Base-by-base conservation (phyloP, 306 rosid genomes). In the Cicer bijugum region DNA sequence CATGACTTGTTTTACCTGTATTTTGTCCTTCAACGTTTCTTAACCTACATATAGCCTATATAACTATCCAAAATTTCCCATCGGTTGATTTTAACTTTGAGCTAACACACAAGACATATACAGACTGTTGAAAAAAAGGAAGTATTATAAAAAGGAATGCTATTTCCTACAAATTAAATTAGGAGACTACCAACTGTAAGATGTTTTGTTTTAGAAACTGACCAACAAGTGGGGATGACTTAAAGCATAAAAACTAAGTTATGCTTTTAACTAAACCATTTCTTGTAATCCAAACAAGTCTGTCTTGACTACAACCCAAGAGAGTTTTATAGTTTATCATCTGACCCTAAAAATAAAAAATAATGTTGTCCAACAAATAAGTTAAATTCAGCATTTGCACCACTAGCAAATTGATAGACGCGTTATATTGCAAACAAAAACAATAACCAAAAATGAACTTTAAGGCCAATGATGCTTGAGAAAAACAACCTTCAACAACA, bases 271-370 rank as follows among this genome's bases (percentile, higher is more conserved):
- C 50, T 35, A 51, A n/a, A 55, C 78, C 55, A 75, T 75, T 78
- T 70, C 63, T 77, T 77, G 63, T 9, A 78, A 58, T 45, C 35
- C 69, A 61, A 67, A 46, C 69, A 38, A 60, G 39, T 43, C 81
- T 83, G 69, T 81, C 89, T 81, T 70, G 84, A 85, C 75, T 76
- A 43, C 68, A 57, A 82, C 38, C 71, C 38, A 64, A 28, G 35
- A 8, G 17, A 42, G 40, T 15, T 40, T 5, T 60, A 12, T 65
- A 73, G 15, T 63, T 75, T 75, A 57, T 48, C 35, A 28, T 28
- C 35, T 4, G 35, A 28, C 4, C 35, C 35, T 28, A 28, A 28
- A 28, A 28, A 5, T 4, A 28, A 28, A 28, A 28, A 28, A 28
- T 28, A 28, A 3, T 28, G 35, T 4, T 28, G 35, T 28, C 35